A percentile compares a stretch with the other conserved stretches of the same genome.
Conservation (phyloP, 2,329 filamentous ascomycete species). For the Fusarium sp. region DNA sequence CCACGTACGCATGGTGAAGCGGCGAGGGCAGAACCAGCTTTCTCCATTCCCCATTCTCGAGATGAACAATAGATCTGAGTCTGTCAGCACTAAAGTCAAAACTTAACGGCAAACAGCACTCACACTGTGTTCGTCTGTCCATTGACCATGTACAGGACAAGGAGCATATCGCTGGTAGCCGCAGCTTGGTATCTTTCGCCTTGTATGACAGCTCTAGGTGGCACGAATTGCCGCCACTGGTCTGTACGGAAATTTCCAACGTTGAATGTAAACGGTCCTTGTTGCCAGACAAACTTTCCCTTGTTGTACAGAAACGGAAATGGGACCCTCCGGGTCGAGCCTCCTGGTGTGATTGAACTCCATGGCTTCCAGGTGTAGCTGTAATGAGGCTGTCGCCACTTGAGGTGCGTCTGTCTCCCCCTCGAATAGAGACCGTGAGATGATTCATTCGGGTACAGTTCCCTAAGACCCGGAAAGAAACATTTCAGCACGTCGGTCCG, state of each 20-base stretch:
- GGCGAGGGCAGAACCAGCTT: slow-evolving; percentile 37
- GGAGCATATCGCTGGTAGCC: slow-evolving; percentile 40
- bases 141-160: slow-evolving; percentile 26
- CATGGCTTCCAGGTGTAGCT: slow-evolving; percentile 27
- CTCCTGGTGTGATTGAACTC: slow-evolving; percentile 18
- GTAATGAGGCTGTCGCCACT: slow-evolving; percentile 22
- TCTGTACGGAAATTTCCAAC: slow-evolving; percentile 45
- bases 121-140: slow-evolving; percentile 1
- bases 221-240: slow-evolving; percentile 39
- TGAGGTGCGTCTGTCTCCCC: slow-evolving; percentile 25
- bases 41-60: slow-evolving; percentile 35
- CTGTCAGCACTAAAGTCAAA: not conserved
- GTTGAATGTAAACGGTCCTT: slow-evolving; percentile 33
- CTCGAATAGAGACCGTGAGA: slow-evolving; percentile 27
- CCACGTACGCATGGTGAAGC: slow-evolving; percentile 30
- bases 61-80: slow-evolving; percentile 42
- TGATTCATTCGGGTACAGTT: slow-evolving; percentile 22
- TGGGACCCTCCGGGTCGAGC: not conserved
- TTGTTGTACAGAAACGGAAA: slow-evolving; percentile 41
- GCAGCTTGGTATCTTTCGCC: slow-evolving; percentile 34
- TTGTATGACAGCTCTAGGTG: slow-evolving; percentile 32
- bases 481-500: slow-evolving; percentile 35
- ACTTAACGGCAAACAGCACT: not conserved
- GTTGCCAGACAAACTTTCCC: slow-evolving; percentile 49
- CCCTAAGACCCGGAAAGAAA: slow-evolving; percentile 50